Conservation (phyloP, 2,329 filamentous ascomycete species). For the Bipolaris victoriae region DNA sequence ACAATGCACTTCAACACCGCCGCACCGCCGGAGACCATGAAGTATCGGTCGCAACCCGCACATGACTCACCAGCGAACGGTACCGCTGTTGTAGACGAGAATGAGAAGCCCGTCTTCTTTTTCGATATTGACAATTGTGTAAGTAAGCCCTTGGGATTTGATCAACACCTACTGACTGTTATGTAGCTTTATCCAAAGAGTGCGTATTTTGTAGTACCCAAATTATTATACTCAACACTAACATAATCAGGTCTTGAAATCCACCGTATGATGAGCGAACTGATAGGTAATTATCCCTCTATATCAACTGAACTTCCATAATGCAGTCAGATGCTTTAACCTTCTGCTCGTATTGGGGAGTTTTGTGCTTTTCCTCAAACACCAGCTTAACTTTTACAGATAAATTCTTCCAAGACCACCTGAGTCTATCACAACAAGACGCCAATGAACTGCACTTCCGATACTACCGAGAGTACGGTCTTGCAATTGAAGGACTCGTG, state of each 20-base stretch:
- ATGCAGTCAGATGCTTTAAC: accelerated
- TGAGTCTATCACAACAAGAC: slow-evolving; percentile 75
- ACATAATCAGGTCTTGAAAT: slow-evolving; percentile 71
- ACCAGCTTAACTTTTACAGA: slow-evolving; percentile 48
- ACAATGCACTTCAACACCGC: slow-evolving; percentile 14
- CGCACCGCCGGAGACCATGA: slow-evolving; percentile 12
- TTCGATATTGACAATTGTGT: slow-evolving; percentile 99
- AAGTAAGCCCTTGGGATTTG: slow-evolving; percentile 43
- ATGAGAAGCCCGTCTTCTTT: slow-evolving; percentile 64
- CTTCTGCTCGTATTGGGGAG: neutral
- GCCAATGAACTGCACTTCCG: slow-evolving; percentile 85
- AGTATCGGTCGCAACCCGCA: slow-evolving; percentile 8
- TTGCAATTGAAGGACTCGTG: slow-evolving; percentile 95
- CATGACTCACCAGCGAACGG: slow-evolving; percentile 9
- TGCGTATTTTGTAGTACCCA: slow-evolving; percentile 50
- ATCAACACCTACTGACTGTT: slow-evolving; percentile 12
- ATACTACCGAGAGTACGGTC: slow-evolving; percentile 94
- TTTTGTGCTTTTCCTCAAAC: neutral
- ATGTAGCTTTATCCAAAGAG: slow-evolving; percentile 80
- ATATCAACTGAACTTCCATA: neutral
- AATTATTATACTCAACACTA: slow-evolving; percentile 11
- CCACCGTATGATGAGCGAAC: slow-evolving; percentile 82
- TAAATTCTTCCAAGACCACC: slow-evolving; percentile 69
- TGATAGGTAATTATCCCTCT: slow-evolving; percentile 65
- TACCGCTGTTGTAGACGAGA: slow-evolving; percentile 31